phyloP scores from a whole-genome alignment of 2,329 filamentous ascomycete genomes.

The Fonsecaea nubica region DNA sequence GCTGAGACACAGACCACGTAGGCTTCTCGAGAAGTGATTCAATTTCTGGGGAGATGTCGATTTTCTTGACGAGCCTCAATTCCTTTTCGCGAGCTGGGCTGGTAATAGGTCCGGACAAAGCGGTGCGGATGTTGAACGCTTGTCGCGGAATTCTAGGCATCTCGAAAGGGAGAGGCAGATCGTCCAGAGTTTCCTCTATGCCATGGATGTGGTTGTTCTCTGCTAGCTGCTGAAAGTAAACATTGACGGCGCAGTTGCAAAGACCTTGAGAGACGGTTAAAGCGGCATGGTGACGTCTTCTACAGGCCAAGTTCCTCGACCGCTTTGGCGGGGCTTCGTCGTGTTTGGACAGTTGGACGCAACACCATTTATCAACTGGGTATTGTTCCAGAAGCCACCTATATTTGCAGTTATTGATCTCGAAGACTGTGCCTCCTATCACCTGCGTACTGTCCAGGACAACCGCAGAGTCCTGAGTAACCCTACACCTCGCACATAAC shows the following conservation, averaged over 20 bases:
- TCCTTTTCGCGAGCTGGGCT: conserved; percentile 23
- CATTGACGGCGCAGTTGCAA: neutral
- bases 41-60: conserved; percentile 35
- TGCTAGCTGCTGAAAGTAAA: neutral
- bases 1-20: conserved; percentile 81
- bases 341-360: neutral
- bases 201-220: neutral
- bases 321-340: neutral
- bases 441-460: neutral
- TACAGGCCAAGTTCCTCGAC: neutral
- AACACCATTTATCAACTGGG: neutral
- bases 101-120: conserved; percentile 17
- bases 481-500: neutral
- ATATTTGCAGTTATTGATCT: neutral
- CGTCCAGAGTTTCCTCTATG: neutral
- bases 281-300: conserved; percentile 17
- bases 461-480: neutral
- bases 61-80: conserved; percentile 26
- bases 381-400: conserved; percentile 10
- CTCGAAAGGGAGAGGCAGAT: neutral
- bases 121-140: conserved; percentile 25
- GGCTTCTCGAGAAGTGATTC: conserved; percentile 68
- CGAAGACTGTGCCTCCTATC: neutral
- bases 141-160: conserved; percentile 28
- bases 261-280: neutral